Evolutionary conservation across 106 monocot species (phyloP).

Genomic region (Phalaenopsis aphrodite): DNA sequence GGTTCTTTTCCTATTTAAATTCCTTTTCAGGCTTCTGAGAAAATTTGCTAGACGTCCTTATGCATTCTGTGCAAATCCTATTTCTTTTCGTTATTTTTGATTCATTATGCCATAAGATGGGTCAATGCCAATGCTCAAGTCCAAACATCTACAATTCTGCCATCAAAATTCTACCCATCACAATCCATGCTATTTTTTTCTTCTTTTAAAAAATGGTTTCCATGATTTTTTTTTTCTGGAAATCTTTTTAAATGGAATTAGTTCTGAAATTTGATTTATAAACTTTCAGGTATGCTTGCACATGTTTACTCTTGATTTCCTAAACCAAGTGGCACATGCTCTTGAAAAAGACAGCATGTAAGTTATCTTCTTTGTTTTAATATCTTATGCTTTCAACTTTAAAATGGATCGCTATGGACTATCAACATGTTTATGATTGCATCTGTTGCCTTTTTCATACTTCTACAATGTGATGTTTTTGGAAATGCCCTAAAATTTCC

Average conservation of each 20-base stretch:
- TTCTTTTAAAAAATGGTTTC: background rate
- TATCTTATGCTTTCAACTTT: background rate
- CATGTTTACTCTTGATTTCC: conserved; percentile 92
- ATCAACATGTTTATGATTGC: too few species aligned
- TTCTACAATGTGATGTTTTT: too few species aligned
- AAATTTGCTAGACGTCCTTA: background rate
- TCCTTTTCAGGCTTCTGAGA: background rate
- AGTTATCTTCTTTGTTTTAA: conserved; percentile 22
- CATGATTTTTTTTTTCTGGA: background rate
- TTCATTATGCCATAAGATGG: background rate
- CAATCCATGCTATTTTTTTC: background rate
- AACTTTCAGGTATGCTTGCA: conserved; percentile 77
- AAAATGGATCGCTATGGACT: background rate
- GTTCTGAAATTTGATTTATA: conserved; percentile 5
- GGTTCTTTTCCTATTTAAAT: too few species aligned
- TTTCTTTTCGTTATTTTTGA: background rate
- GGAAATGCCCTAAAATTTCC: too few species aligned
- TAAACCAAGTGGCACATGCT: conserved; percentile 91
- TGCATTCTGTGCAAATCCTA: background rate
- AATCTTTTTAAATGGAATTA: background rate
- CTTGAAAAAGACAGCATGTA: conserved; percentile 98
- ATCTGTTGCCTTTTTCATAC: too few species aligned
- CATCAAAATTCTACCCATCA: background rate
- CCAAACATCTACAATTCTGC: background rate
- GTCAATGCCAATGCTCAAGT: background rate